A percentile compares a stretch with the other conserved stretches of the same genome.
Evolutionary conservation across 176 grass and related monocot species (phyloP).

Genomic region (Raddia distichophylla): DNA sequence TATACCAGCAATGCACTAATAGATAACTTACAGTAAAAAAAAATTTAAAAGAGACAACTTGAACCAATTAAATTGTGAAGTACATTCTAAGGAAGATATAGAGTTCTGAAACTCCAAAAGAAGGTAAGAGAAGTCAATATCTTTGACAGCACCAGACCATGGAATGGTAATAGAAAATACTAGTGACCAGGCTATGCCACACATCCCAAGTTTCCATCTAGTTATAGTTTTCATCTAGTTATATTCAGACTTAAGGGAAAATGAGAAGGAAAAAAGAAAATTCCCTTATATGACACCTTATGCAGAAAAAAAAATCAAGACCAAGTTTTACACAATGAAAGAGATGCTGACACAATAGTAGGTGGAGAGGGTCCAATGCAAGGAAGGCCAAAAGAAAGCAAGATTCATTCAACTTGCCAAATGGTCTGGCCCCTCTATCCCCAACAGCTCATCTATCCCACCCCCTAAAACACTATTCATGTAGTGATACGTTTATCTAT

Average conservation of each 20-base stretch:
- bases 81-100: neutral
- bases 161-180: neutral
- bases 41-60: neutral
- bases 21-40: neutral
- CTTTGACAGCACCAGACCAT: neutral
- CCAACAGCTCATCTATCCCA: too few relatives aligned
- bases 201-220: neutral
- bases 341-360: neutral
- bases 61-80: neutral
- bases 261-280: neutral
- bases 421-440: neutral
- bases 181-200: neutral
- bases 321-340: neutral
- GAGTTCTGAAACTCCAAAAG: neutral
- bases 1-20: constrained; percentile 1
- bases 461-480: too few relatives aligned
- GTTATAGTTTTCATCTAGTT: neutral
- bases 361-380: neutral
- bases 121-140: neutral
- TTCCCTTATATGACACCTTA: neutral
- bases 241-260: neutral
- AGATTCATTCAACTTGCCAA: neutral
- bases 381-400: neutral
- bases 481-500: too few relatives aligned
- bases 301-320: neutral